Percentiles rank a stretch among this genome's conserved stretches.
Conservation (phyloP, 2,329 filamentous ascomycete species). For the Xylaria sp. region DNA sequence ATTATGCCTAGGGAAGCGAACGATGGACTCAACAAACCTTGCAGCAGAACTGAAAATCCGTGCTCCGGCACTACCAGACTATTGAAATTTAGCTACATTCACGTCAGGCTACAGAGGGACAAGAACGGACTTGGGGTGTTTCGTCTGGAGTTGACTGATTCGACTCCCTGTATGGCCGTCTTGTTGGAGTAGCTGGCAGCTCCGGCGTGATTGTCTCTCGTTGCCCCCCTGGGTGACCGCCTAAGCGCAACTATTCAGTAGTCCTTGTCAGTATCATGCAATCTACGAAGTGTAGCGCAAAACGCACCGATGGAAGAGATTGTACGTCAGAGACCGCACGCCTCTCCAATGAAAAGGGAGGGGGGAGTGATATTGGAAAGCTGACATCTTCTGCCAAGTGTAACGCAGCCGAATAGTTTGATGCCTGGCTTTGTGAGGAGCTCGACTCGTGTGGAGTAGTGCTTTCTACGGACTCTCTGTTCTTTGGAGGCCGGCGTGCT, state of each 20-base stretch:
- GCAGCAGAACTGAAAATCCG: slow-evolving; percentile 46
- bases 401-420: slow-evolving; percentile 35
- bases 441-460: slow-evolving; percentile 32
- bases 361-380: slow-evolving; percentile 43
- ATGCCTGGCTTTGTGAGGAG: slow-evolving; percentile 39
- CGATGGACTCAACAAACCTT: slow-evolving; percentile 45
- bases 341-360: slow-evolving; percentile 46
- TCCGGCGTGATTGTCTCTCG: slow-evolving; percentile 30
- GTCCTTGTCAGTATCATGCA: slow-evolving; percentile 24
- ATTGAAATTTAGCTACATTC: slow-evolving; percentile 23
- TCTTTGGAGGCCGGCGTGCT: slow-evolving; percentile 37
- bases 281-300: background rate
- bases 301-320: slow-evolving; percentile 47
- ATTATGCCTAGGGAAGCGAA: slow-evolving; percentile 37
- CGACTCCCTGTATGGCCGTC: slow-evolving; percentile 40
- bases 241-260: slow-evolving; percentile 30
- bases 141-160: slow-evolving; percentile 24
- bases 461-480: slow-evolving; percentile 33
- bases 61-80: slow-evolving; percentile 40
- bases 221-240: slow-evolving; percentile 25
- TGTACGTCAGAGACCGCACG: slow-evolving; percentile 46
- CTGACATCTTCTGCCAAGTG: slow-evolving; percentile 31
- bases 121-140: slow-evolving; percentile 32
- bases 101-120: background rate
- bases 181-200: slow-evolving; percentile 44